Evolutionary conservation across 1,139 yeast species (phyloP), one percentile per base, ranked within the genome.

Genomic region (Kurtzmaniella quercitrusa): DNA sequence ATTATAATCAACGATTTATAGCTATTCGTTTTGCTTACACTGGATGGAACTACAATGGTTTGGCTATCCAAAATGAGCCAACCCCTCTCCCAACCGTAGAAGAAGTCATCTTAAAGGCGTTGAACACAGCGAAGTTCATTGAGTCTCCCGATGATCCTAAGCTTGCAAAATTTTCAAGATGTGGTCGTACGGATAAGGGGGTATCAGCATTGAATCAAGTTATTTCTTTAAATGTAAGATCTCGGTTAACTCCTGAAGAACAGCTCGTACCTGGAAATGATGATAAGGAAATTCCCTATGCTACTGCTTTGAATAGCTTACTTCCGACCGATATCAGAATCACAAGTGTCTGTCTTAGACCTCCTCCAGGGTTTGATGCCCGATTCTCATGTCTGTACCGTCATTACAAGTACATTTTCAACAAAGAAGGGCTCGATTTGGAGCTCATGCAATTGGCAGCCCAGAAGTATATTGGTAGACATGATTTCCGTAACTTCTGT

Each of bases 191-290:
- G 0, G 99, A 93, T 57, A 84, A 82, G 53, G 98, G 98, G 12
- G 99, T 93, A 6, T 87, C 96, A 66, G 98, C 99, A 0, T 79
- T 93, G 84, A 87, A 89, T 54, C 99, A 93, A 63, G 98, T 93
- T 7, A 84, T 93, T 11, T 82, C 96, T 0, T 68, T 93, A 37
- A 67, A 73, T 18, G 84, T 93, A 19, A 72, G 99, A 50, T 88
- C 97, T 0, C 69, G 73, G 25, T 62, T 93, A 41, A 56, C 76
- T 0, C 58, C 63, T 1, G 74, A 68, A 39, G 86, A 89, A 42
- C 91, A 89, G 51, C 38, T 45, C n/a, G 72, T 77, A 43, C 70
- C 79, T 1, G 63, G 50, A 0, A 75, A 75, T 52, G 97, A 91
- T 58, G 44, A 41, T 1, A 71, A 66, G 48, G 98, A 94, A 59